phyloP scores from a whole-genome alignment of 73 alveolate species.

The Paramecium sexaurelia region DNA sequence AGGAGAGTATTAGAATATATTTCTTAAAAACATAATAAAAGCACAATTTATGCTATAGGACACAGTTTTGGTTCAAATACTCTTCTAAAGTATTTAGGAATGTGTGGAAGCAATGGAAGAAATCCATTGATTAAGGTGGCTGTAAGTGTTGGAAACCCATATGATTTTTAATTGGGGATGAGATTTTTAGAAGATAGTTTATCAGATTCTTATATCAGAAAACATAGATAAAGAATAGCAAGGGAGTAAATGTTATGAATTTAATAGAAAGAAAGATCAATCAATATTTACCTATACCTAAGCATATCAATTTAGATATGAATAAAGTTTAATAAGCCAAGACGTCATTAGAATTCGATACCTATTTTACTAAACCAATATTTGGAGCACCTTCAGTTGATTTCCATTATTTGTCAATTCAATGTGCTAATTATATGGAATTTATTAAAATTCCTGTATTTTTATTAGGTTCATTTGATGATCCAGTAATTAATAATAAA shows the following conservation, averaged over 20 bases:
- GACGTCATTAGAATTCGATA: background rate
- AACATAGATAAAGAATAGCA: conserved; percentile 21
- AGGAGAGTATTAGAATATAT: conserved; percentile 29
- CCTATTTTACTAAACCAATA: background rate
- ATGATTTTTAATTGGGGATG: conserved; percentile 52
- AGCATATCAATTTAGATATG: background rate
- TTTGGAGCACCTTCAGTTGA: conserved; percentile 36
- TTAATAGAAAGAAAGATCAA: background rate
- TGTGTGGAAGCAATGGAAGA: conserved; percentile 32
- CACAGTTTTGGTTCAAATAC: conserved; percentile 66
- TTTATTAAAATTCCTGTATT: conserved; percentile 14
- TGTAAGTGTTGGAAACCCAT: conserved; percentile 62
- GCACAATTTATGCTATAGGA: conserved; percentile 62
- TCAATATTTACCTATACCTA: background rate
- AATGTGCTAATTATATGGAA: conserved; percentile 3
- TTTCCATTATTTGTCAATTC: background rate
- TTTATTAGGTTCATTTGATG: background rate
- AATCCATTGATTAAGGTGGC: conserved; percentile 48
- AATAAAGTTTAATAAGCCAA: conserved; percentile 11
- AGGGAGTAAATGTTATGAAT: background rate
- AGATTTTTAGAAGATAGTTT: conserved; percentile 6
- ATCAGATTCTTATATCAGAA: conserved; percentile 33
- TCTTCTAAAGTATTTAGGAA: conserved; percentile 53
- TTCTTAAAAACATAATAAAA: background rate
- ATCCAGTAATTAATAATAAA: conserved; percentile 42